Percentiles rank a stretch among this genome's conserved stretches.
Evolutionary conservation across 2,329 filamentous ascomycete genomes (phyloP).

Genomic region (Aspergillus eucalypticola): DNA sequence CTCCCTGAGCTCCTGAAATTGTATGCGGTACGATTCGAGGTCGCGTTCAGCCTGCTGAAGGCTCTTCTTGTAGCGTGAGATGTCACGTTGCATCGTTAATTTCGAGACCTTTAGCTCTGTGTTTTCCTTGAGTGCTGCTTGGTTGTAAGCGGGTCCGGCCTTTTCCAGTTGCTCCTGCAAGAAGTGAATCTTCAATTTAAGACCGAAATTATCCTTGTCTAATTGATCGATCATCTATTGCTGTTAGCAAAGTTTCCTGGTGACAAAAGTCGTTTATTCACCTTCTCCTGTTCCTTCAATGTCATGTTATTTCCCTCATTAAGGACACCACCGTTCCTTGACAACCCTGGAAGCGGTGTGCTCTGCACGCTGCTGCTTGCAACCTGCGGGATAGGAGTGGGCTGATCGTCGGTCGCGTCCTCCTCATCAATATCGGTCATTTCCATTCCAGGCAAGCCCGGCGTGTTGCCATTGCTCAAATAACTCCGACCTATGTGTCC

Average conservation of each 20-base stretch:
- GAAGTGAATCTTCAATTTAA: slow-evolving; percentile 97
- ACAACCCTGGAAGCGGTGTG: slow-evolving; percentile 74
- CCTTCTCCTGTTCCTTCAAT: slow-evolving; percentile 88
- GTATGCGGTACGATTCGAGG: slow-evolving; percentile 77
- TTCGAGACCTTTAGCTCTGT: slow-evolving; percentile 93
- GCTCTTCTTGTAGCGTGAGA: slow-evolving; percentile 82
- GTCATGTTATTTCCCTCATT: slow-evolving; percentile 84
- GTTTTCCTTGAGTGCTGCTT: slow-evolving; percentile 87
- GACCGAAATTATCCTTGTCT: slow-evolving; percentile 96
- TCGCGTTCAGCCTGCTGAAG: slow-evolving; percentile 81
- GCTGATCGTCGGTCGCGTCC: slow-evolving; percentile 65
- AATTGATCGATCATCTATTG: slow-evolving; percentile 78
- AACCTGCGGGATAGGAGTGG: slow-evolving; percentile 73
- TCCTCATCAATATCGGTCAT: slow-evolving; percentile 67
- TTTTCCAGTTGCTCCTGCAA: slow-evolving; percentile 88
- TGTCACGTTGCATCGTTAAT: slow-evolving; percentile 83
- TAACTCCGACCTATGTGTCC: slow-evolving; percentile 63
- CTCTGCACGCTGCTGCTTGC: slow-evolving; percentile 78
- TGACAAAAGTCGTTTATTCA: slow-evolving; percentile 37
- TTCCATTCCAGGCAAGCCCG: slow-evolving; percentile 71
- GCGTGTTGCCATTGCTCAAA: slow-evolving; percentile 69
- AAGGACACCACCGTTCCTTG: slow-evolving; percentile 67
- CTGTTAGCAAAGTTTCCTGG: slow-evolving; percentile 16
- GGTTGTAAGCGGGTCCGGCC: slow-evolving; percentile 84
- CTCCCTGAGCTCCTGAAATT: slow-evolving; percentile 80